Base-by-base conservation (phyloP, 139 green algal genomes). In the Pleodorina starrii region DNA sequence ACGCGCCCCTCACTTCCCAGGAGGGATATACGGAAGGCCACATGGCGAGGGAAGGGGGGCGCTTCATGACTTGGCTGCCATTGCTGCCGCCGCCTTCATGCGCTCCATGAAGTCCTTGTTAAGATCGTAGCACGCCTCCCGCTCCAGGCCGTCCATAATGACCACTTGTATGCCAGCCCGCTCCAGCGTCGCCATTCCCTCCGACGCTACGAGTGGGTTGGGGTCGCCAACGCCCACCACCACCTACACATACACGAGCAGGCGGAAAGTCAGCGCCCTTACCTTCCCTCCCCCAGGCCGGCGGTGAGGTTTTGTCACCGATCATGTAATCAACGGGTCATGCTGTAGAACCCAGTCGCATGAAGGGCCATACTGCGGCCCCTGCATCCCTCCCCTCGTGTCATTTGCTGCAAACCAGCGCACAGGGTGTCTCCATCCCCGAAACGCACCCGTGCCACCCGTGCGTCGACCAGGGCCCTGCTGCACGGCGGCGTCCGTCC, bases 401-500 rank as follows among this genome's bases (percentile, higher is more conserved):
- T n/a, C n/a, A n/a, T n/a, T n/a, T n/a, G n/a, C n/a, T n/a, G n/a
- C n/a, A n/a, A n/a, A n/a, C n/a, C n/a, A n/a, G n/a, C n/a, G n/a
- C n/a, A n/a, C n/a, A n/a, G n/a, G n/a, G n/a, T n/a, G n/a, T n/a
- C n/a, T n/a, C n/a, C n/a, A n/a, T n/a, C n/a, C n/a, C n/a, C n/a
- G n/a, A n/a, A n/a, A n/a, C 93, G 51, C 59, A 97, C 95, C 85
- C 93, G 73, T 3, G 90, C 85, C 38, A 99, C 96, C 3, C 91
- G 82, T 0, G 98, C 98, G 35, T 94, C 96, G 43, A 99, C 94
- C 19, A 99, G 91, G 10, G 98, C 98, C 25, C 93, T 80, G 85
- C 92, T 97, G 95, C 98, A 99, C 11, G 98, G 98, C 48, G 98
- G 97, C 25, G 98, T 99, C 44, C 96, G 90, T 14, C 98, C 98